Evolutionary conservation across 139 green algal genomes (phyloP).

Genomic region (Edaphochlamys debaryana): DNA sequence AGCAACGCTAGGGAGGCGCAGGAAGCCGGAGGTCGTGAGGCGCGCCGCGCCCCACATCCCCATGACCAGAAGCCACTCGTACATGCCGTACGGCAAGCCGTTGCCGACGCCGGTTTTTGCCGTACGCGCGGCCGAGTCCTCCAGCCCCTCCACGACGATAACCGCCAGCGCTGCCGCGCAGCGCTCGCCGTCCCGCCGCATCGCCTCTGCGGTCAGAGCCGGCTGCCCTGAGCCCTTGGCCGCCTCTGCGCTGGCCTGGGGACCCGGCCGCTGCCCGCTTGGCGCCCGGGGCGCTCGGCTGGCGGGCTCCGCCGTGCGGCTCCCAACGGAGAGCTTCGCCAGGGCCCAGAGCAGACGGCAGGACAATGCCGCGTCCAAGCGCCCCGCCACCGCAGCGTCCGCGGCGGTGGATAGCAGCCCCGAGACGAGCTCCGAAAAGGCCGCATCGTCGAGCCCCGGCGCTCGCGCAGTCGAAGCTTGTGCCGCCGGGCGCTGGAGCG

Average conservation of each 20-base stretch:
- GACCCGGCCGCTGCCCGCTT: no score
- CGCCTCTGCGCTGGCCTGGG: neutral
- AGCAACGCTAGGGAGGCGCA: neutral
- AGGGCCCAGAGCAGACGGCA: conserved; percentile 27
- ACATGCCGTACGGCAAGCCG: neutral
- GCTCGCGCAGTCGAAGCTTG: no score
- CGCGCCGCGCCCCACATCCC: conserved; percentile 13
- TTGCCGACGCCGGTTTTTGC: no score
- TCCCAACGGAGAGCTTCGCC: conserved; percentile 35
- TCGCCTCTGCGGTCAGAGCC: neutral
- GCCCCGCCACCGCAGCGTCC: neutral
- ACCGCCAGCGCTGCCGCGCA: conserved; percentile 21
- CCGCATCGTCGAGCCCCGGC: neutral
- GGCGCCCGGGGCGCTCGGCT: no score
- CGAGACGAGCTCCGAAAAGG: neutral
- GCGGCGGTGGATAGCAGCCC: neutral
- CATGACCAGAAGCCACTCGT: conserved; percentile 8
- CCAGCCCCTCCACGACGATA: no score
- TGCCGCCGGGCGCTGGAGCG: no score
- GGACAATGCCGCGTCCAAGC: neutral
- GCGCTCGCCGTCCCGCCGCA: neutral
- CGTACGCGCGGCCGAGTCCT: no score
- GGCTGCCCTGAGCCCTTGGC: neutral
- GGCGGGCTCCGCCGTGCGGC: no score
- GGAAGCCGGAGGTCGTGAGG: neutral